These are phyloP conservation scores for Phoenix roebelenii DNA, from an alignment of 176 grass and related monocot species.

Conservation along the genomic window DNA sequence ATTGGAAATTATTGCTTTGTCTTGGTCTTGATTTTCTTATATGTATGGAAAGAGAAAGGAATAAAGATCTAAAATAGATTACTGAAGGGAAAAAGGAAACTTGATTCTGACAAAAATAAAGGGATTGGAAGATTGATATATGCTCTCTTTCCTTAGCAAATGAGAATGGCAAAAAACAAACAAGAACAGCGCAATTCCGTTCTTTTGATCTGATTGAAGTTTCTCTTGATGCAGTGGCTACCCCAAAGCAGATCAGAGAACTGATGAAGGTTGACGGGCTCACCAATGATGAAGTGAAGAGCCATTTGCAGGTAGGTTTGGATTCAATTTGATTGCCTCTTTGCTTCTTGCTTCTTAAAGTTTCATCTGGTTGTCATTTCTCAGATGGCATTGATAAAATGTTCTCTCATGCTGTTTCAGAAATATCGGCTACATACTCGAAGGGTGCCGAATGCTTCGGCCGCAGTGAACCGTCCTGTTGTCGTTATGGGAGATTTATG, in stretches of 20 bases:
- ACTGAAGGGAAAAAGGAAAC: no score
- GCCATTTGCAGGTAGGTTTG: conserved; percentile 81
- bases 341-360: neutral
- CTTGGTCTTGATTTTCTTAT: no score
- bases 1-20: no score
- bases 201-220: neutral
- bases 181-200: no score
- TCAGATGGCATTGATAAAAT: conserved; percentile 13
- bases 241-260: conserved; percentile 95
- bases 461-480: conserved; percentile 17
- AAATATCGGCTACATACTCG: conserved; percentile 87
- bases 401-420: conserved; percentile 35
- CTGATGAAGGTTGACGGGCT: conserved; percentile 96
- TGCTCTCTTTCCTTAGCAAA: no score
- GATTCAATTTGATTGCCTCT: neutral
- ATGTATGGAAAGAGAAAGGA: no score
- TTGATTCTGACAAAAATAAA: no score
- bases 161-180: no score
- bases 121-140: no score
- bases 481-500: conserved; percentile 39
- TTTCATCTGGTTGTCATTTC: neutral
- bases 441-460: conserved; percentile 23
- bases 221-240: conserved; percentile 56
- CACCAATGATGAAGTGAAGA: conserved; percentile 99
- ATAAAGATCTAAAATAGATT: no score